A percentile compares a stretch with the other conserved stretches of the same genome.
Evolutionary conservation across 192 early-diverging fungal genomes (phyloP).

Genomic region (Backusella morwellensis): DNA sequence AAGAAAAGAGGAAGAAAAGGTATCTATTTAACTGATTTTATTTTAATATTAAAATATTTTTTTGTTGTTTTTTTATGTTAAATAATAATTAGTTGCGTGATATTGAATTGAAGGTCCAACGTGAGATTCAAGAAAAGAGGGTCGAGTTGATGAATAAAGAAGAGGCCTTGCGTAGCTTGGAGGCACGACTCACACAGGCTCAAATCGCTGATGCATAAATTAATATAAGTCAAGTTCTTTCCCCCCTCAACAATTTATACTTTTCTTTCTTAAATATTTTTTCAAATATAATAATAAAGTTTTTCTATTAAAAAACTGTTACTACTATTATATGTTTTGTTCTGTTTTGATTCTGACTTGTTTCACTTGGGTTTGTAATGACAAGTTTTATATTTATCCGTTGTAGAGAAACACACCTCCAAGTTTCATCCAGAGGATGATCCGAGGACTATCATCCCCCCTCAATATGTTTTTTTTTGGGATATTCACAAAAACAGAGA

Average conservation of each 20-base stretch:
- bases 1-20: constrained; percentile 54
- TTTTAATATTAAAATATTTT: neutral
- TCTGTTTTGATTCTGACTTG: constrained; percentile 5
- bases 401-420: neutral
- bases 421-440: neutral
- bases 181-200: constrained; percentile 42
- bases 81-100: constrained; percentile 39
- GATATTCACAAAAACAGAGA: neutral
- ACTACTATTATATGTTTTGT: neutral
- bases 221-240: neutral
- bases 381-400: neutral
- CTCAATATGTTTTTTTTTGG: neutral
- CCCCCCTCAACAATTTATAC: neutral
- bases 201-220: constrained; percentile 35
- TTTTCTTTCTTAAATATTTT: too few relatives aligned
- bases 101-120: constrained; percentile 52
- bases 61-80: neutral
- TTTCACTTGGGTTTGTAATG: neutral
- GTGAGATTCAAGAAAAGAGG: constrained; percentile 55
- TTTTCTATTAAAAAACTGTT: neutral
- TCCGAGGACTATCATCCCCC: too few relatives aligned
- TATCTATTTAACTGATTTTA: neutral
- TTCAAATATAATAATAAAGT: neutral
- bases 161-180: constrained; percentile 50
- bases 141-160: constrained; percentile 59